A percentile compares a stretch with the other conserved stretches of the same genome.
Conservation (phyloP, 768 basidiomycete genomes). For the Pholiota molesta region DNA sequence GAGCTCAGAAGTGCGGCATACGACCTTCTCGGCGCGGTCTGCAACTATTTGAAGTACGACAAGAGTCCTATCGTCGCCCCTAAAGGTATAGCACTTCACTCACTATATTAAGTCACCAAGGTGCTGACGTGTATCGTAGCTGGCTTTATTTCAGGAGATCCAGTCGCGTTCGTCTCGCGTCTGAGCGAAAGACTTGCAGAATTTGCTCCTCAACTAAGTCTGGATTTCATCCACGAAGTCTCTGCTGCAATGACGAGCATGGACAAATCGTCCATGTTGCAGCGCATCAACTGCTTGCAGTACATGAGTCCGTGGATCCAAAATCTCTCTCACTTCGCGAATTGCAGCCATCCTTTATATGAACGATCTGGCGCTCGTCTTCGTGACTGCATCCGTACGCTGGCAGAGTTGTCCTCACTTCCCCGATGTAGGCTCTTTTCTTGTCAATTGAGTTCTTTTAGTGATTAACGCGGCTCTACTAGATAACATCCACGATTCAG, state of each 20-base stretch:
- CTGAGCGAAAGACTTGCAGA: slow-evolving; percentile 74
- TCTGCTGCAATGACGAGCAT: slow-evolving; percentile 62
- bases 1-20: slow-evolving; percentile 80
- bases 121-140: slow-evolving; percentile 40
- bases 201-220: slow-evolving; percentile 79
- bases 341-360: slow-evolving; percentile 67
- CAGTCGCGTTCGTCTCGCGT: slow-evolving; percentile 59
- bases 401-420: slow-evolving; percentile 81
- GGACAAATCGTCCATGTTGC: slow-evolving; percentile 42
- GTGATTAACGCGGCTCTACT: slow-evolving; percentile 1
- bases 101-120: not conserved
- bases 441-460: not conserved
- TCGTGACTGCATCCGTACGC: slow-evolving; percentile 77
- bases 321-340: slow-evolving; percentile 73
- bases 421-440: slow-evolving; percentile 54
- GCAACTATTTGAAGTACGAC: slow-evolving; percentile 77
- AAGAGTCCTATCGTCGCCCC: slow-evolving; percentile 70
- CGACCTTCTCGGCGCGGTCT: slow-evolving; percentile 77
- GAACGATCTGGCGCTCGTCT: slow-evolving; percentile 76
- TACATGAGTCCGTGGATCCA: slow-evolving; percentile 91
- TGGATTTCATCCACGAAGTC: slow-evolving; percentile 91
- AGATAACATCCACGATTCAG: slow-evolving; percentile 72
- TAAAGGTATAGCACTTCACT: slow-evolving; percentile 50
- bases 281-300: slow-evolving; percentile 74
- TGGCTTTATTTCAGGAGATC: slow-evolving; percentile 71